phyloP scores from a whole-genome alignment of 164 flowering plant species.

The Magnolia sinica region DNA sequence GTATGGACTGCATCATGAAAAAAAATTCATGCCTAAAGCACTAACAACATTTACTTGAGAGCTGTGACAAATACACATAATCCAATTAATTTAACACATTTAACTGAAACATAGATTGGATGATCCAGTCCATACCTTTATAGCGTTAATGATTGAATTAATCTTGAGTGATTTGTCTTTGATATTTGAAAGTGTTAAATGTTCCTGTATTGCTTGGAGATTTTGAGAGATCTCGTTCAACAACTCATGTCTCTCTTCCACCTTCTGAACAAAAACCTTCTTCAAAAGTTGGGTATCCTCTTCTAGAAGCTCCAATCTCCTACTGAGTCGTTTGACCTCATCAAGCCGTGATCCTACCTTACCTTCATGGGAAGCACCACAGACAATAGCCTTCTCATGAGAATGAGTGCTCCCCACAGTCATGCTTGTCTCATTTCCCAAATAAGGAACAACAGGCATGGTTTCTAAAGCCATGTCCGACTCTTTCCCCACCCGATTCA shows the following conservation, averaged over 20 bases:
- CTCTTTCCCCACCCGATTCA: neutral
- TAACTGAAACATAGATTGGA: neutral
- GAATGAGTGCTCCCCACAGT: neutral
- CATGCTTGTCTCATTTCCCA: neutral
- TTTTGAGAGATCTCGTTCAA: slow-evolving; percentile 25
- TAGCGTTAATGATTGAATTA: neutral
- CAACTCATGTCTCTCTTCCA: slow-evolving; percentile 32
- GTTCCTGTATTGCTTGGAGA: slow-evolving; percentile 17
- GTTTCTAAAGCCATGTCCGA: neutral
- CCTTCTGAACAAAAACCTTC: slow-evolving; percentile 19
- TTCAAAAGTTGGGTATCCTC: slow-evolving; percentile 32
- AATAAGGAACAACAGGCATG: neutral
- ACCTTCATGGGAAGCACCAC: neutral
- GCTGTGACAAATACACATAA: neutral
- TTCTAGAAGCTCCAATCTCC: slow-evolving; percentile 35
- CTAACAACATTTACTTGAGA: neutral
- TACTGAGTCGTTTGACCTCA: slow-evolving; percentile 20
- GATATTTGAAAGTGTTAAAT: neutral
- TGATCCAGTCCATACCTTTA: neutral
- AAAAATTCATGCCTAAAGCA: neutral
- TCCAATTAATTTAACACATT: neutral
- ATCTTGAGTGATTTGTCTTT: neutral
- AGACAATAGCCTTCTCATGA: neutral
- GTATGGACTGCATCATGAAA: too few relatives aligned
- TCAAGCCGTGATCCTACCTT: neutral